Evolutionary conservation across 805 yeast species (phyloP).

Genomic region (Hanseniaspora guilliermondii): DNA sequence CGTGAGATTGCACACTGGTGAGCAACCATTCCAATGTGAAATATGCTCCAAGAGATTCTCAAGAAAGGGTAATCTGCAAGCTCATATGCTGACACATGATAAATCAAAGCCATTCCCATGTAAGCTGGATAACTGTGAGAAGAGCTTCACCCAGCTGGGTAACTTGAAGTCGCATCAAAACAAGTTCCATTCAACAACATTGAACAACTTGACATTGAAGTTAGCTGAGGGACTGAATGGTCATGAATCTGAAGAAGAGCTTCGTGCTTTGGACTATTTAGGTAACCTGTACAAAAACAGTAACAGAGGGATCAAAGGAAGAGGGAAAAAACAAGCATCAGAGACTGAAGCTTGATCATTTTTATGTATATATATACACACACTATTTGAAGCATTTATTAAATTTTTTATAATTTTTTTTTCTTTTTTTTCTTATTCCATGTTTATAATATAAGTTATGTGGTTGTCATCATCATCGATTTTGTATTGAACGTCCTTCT

Average conservation of each 20-base stretch:
- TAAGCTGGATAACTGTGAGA: slow-evolving; percentile 67
- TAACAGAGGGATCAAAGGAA: slow-evolving; percentile 81
- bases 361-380: not conserved
- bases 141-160: slow-evolving; percentile 82
- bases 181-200: slow-evolving; percentile 64
- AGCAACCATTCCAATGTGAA: slow-evolving; percentile 75
- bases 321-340: slow-evolving; percentile 47
- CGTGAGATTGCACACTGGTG: slow-evolving; percentile 78
- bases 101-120: slow-evolving; percentile 69
- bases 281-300: slow-evolving; percentile 74
- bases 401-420: not conserved
- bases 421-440: not conserved
- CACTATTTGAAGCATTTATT: not conserved
- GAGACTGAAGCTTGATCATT: not conserved
- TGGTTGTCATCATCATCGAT: not conserved
- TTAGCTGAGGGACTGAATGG: slow-evolving; percentile 51
- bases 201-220: slow-evolving; percentile 52
- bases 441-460: not conserved
- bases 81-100: slow-evolving; percentile 73
- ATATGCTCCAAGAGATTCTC: slow-evolving; percentile 68
- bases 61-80: slow-evolving; percentile 82
- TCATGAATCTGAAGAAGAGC: slow-evolving; percentile 39
- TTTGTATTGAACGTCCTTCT: not conserved
- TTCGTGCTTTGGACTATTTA: slow-evolving; percentile 62
- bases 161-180: slow-evolving; percentile 91